phyloP scores from a whole-genome alignment of 1,284 basidiomycete genomes.

The Cryptococcus amylolentus region DNA sequence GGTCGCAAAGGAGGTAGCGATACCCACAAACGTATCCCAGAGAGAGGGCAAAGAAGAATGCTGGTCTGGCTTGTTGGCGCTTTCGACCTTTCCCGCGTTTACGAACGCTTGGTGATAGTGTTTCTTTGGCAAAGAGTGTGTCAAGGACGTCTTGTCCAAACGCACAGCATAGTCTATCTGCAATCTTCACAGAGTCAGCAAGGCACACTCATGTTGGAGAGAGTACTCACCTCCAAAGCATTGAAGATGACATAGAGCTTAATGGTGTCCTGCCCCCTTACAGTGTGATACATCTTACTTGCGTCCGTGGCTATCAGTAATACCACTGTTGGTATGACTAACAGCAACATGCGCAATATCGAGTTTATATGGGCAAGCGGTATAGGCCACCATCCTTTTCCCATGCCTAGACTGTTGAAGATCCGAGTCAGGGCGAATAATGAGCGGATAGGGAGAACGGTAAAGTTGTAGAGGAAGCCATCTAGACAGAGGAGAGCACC shows the following conservation, averaged over 20 bases:
- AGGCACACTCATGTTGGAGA: background rate
- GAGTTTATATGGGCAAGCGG: constrained; percentile 42
- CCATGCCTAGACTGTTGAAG: constrained; percentile 49
- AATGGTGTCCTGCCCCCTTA: constrained; percentile 97
- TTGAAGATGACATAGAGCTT: constrained; percentile 99
- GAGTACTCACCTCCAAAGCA: constrained; percentile 71
- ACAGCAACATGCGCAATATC: constrained; percentile 72
- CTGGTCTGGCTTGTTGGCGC: constrained; percentile 59
- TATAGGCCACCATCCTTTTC: constrained; percentile 21
- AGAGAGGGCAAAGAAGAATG: constrained; percentile 80
- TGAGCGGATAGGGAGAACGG: constrained; percentile 90
- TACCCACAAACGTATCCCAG: constrained; percentile 75
- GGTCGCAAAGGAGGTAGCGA: background rate
- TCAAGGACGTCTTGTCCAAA: constrained; percentile 98
- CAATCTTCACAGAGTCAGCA: constrained; percentile 64
- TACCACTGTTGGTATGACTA: constrained; percentile 70
- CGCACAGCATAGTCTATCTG: constrained; percentile 88
- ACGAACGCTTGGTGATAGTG: constrained; percentile 57
- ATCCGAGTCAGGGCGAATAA: constrained; percentile 64
- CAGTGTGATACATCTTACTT: constrained; percentile 97
- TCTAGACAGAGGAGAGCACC: constrained; percentile 93
- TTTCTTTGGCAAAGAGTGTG: constrained; percentile 90
- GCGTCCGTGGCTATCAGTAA: constrained; percentile 84
- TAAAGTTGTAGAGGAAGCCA: constrained; percentile 97
- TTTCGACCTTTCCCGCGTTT: constrained; percentile 37